Base-by-base conservation (phyloP, 441 rosid species). In the Euphorbia celastroides region DNA sequence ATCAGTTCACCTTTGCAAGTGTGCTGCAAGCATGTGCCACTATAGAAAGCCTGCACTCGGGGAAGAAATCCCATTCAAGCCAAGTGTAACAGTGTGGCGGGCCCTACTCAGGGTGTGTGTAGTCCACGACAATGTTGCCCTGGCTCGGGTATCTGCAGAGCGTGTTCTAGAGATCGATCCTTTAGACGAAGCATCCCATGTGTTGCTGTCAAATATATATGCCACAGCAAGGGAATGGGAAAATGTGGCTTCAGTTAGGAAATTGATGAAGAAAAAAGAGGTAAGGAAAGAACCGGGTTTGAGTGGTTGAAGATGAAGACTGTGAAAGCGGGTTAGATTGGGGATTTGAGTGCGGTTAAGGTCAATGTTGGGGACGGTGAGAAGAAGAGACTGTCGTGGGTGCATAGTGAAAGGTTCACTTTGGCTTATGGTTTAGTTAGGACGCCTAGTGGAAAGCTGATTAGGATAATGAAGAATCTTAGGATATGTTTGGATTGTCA, bases 401-500 rank as follows among this genome's bases (percentile, higher is more conserved):
- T 84, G 59, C 97, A 90, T 77, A 85, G 93, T 71, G 98, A 89
- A 79, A 86, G 93, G 79, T 68, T 93, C 62, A 95, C 97, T 80
- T 71, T 93, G 46, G 97, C 92, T 27, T 90, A 70, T 79, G 87
- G 79, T 38, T 79, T 93, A 56, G 71, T 83, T 70, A 83, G 77
- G 81, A 77, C 69, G 46, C 79, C 94, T 32, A 68, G 77, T n/a
- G 72, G 80, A 65, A 78, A 80, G 62, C 78, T 76, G 28, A 76
- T 93, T 67, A 79, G 85, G 36, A 86, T 90, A 52, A 86, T 88
- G 38, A 90, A 93, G 71, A 93, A 90, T 74, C 86, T 93, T 26
- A 70, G 94, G 27, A 87, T 86, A 68, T 93, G 97, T 64, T 79
- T 81, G 41, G 97, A 88, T 64, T 90, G 96, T 70, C 98, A 93